Evolutionary conservation across 2,329 filamentous ascomycete species (phyloP).

Genomic region (Fonsecaea pedrosoi): DNA sequence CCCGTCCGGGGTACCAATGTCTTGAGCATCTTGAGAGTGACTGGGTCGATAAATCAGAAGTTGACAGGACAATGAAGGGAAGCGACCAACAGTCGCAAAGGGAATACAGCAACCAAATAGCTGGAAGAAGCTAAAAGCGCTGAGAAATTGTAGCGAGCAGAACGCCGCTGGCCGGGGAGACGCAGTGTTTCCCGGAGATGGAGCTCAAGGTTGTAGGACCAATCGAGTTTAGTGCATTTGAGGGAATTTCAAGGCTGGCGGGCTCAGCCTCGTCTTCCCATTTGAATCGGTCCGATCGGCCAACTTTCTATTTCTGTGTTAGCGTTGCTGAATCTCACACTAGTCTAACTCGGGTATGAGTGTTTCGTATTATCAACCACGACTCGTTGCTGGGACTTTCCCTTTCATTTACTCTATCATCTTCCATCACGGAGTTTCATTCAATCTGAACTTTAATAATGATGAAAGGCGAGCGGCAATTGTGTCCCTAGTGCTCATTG

Average conservation of each 20-base stretch:
- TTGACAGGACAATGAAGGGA: conserved; percentile 21
- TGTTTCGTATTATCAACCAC: neutral
- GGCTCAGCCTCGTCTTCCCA: conserved; percentile 7
- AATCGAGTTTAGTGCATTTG: conserved; percentile 20
- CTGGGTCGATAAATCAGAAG: neutral
- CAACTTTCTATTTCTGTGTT: neutral
- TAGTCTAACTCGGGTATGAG: neutral
- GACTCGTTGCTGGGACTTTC: neutral
- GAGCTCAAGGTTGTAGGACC: conserved; percentile 10
- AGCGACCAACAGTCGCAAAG: conserved; percentile 32
- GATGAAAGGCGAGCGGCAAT: neutral
- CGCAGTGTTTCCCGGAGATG: conserved; percentile 12
- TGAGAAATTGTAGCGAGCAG: conserved; percentile 26
- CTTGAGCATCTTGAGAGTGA: conserved; percentile 36
- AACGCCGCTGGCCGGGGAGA: conserved; percentile 12
- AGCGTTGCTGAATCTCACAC: neutral
- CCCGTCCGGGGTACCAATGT: conserved; percentile 34
- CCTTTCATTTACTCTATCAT: neutral
- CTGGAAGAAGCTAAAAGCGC: conserved; percentile 22
- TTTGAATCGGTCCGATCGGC: neutral
- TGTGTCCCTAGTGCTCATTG: too few species aligned
- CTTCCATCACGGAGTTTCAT: neutral
- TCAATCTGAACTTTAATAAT: neutral
- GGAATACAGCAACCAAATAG: conserved; percentile 23
- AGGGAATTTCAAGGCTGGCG: conserved; percentile 12